Evolutionary conservation across 371 early-diverging fungal genomes (phyloP), one percentile per base, ranked within the genome.

Genomic region (Phascolomyces articulosus): DNA sequence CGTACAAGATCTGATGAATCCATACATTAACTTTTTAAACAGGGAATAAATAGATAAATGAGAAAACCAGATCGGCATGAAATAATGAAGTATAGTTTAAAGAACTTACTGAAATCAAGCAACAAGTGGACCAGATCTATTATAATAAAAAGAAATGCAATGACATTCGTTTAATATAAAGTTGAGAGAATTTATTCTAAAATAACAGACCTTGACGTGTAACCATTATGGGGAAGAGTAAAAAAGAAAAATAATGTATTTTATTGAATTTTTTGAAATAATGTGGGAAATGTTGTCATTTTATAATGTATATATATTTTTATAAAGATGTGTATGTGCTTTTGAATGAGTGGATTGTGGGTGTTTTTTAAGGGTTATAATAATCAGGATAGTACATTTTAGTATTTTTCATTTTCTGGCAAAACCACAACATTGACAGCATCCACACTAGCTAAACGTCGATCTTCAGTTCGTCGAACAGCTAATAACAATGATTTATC

Each of bases 11-110:
- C 44, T 82, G 72, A 65, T 86, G 83, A 21, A 89, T 76, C 66
- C 85, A 85, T 31, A 79, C 81, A 67, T 86, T 80, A 20, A 87
- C 79, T 82, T n/a, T n/a, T n/a, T n/a, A n/a, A n/a, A n/a, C n/a
- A n/a, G n/a, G n/a, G n/a, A n/a, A n/a, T n/a, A n/a, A 60, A n/a
- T 49, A 13, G 40, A 54, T 29, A 28, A 44, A 4, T 21, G n/a
- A 13, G 8, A 13, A 16, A 8, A 44, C 4, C n/a, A 41, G 27
- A 49, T 18, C n/a, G 31, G 29, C 38, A 74, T 62, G 34, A 9
- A 34, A 0, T 11, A 6, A 34, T 34, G 9, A 34, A 2, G 9
- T 34, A 11, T 34, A 9, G 6, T 9, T 9, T 34, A 34, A 34
- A 34, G 9, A 34, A 34, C 34, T 66, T 66, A 51, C 71, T 55